These are phyloP conservation scores for Mycena alexandri DNA, from an alignment of 768 basidiomycete genomes.

Conservation along the genomic window DNA sequence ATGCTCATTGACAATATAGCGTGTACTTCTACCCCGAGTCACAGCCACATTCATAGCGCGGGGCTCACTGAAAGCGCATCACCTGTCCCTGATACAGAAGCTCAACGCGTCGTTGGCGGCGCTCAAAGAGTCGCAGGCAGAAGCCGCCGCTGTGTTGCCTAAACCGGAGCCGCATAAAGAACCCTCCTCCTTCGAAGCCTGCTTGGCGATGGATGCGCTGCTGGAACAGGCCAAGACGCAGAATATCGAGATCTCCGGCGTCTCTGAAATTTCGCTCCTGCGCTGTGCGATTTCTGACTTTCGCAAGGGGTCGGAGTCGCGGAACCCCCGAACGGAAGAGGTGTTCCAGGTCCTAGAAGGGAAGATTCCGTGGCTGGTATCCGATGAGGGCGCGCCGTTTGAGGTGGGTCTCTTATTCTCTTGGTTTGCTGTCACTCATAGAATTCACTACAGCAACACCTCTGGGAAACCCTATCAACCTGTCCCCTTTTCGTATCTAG, in stretches of 20 bases:
- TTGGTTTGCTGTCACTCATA: background rate
- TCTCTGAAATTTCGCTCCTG: slow-evolving; percentile 69
- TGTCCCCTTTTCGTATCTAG: slow-evolving; percentile 64
- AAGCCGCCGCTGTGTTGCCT: slow-evolving; percentile 70
- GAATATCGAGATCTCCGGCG: slow-evolving; percentile 44
- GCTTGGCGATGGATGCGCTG: slow-evolving; percentile 59
- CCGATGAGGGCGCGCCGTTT: slow-evolving; percentile 62
- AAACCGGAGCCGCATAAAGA: slow-evolving; percentile 65
- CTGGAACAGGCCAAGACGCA: slow-evolving; percentile 46
- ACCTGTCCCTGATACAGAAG: slow-evolving; percentile 65
- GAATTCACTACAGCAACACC: slow-evolving; percentile 51
- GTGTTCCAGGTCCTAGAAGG: slow-evolving; percentile 70
- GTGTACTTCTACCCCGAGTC: slow-evolving; percentile 77
- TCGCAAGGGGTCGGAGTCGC: slow-evolving; percentile 50
- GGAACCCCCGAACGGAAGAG: slow-evolving; percentile 66
- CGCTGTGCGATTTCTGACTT: slow-evolving; percentile 73
- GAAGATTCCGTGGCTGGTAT: slow-evolving; percentile 69
- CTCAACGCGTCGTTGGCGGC: slow-evolving; percentile 68
- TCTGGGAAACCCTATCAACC: slow-evolving; percentile 74
- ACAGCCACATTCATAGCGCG: slow-evolving; percentile 71
- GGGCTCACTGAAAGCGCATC: slow-evolving; percentile 70
- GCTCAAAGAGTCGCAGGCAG: slow-evolving; percentile 67
- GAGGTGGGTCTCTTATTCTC: slow-evolving; percentile 58
- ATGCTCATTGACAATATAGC: slow-evolving; percentile 53
- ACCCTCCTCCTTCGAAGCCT: slow-evolving; percentile 55